phyloP scores from a whole-genome alignment of 1,284 basidiomycete species.

The Cutaneotrichosporon sp. region DNA sequence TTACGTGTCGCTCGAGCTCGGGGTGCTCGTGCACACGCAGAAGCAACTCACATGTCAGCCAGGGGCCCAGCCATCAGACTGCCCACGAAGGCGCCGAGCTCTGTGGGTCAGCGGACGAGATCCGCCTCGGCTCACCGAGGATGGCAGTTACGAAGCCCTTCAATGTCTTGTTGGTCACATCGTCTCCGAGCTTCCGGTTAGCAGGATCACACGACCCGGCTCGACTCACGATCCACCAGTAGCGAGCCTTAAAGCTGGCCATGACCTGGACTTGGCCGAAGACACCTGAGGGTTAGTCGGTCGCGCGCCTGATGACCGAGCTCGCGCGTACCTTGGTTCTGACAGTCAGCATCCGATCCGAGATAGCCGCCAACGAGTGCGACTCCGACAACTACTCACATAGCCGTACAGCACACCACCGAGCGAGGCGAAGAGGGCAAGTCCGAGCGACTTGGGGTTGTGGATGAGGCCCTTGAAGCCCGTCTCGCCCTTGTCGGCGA shows the following conservation, averaged over 20 bases:
- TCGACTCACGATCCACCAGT: slow-evolving; percentile 33
- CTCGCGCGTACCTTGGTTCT: slow-evolving; percentile 6
- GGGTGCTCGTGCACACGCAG: neutral
- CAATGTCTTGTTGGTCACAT: neutral
- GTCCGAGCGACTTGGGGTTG: slow-evolving; percentile 15
- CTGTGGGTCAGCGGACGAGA: slow-evolving; percentile 19
- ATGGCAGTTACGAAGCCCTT: slow-evolving; percentile 45
- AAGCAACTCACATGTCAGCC: slow-evolving; percentile 30
- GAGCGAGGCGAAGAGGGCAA: slow-evolving; percentile 42
- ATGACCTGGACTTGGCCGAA: slow-evolving; percentile 52
- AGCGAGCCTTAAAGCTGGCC: slow-evolving; percentile 39
- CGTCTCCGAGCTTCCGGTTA: slow-evolving; percentile 2
- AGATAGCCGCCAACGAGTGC: neutral
- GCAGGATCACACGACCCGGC: neutral
- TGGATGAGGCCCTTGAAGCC: slow-evolving; percentile 21
- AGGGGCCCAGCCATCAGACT: slow-evolving; percentile 47
- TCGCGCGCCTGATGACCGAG: neutral
- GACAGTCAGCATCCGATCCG: neutral
- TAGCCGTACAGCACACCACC: slow-evolving; percentile 51
- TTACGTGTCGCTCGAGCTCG: neutral
- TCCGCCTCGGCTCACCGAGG: slow-evolving; percentile 26
- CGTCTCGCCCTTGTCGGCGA: slow-evolving; percentile 12
- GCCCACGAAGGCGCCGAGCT: slow-evolving; percentile 48
- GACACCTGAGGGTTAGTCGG: slow-evolving; percentile 33
- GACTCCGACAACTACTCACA: slow-evolving; percentile 31